Percentiles rank a stretch among this genome's conserved stretches.
phyloP scores from a whole-genome alignment of 306 rosid genomes.

The Betula pendula region DNA sequence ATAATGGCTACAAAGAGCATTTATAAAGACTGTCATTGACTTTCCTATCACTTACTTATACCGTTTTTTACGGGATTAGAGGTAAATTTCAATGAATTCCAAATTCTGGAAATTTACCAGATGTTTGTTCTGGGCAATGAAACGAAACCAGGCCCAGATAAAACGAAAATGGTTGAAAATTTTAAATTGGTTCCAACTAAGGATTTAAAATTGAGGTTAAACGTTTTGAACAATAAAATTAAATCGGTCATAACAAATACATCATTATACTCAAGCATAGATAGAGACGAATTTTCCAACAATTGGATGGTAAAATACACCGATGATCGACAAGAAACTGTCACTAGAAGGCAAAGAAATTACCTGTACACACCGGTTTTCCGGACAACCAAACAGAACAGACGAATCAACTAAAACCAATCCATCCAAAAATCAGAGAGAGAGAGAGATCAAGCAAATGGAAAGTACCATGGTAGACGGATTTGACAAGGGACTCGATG shows the following conservation, averaged over 20 bases:
- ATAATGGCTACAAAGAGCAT: background rate
- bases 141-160: background rate
- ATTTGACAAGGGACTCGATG: conserved; percentile 90
- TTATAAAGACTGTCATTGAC: background rate
- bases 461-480: conserved; percentile 68
- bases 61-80: background rate
- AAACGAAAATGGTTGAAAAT: background rate
- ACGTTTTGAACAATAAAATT: background rate
- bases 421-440: background rate
- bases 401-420: background rate
- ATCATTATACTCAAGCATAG: background rate
- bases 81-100: background rate
- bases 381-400: conserved; percentile 22
- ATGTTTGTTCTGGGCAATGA: background rate
- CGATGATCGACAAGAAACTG: background rate
- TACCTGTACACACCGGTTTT: background rate
- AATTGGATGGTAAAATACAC: background rate
- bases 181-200: background rate
- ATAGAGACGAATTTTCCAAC: background rate
- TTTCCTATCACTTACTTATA: background rate
- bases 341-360: background rate
- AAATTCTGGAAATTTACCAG: background rate
- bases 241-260: background rate
- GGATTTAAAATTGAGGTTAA: background rate
- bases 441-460: background rate